Evolutionary conservation across 768 basidiomycete genomes (phyloP).

Genomic region (Suillus alpinus): DNA sequence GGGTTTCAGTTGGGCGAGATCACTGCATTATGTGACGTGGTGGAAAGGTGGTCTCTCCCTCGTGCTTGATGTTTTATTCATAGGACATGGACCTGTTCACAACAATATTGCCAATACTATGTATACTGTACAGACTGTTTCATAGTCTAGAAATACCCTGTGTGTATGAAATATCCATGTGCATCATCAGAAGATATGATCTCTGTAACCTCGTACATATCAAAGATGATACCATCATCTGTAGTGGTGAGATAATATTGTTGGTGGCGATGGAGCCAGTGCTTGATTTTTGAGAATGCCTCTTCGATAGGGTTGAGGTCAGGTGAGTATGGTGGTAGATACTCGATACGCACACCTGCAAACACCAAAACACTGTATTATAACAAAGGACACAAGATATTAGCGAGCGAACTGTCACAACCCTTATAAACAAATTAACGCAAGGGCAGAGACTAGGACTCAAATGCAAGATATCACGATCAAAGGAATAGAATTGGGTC

Average conservation of each 20-base stretch:
- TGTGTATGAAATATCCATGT: slow-evolving; percentile 30
- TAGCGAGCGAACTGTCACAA: slow-evolving; percentile 2
- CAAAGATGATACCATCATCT: slow-evolving; percentile 20
- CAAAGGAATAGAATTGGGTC: no score
- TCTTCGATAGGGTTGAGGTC: slow-evolving; percentile 40
- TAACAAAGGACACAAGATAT: background rate
- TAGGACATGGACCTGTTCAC: background rate
- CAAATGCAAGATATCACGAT: no score
- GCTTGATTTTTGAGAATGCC: slow-evolving; percentile 37
- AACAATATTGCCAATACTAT: background rate
- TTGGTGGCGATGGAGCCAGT: slow-evolving; percentile 21
- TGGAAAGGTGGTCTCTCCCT: background rate
- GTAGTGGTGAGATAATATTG: slow-evolving; percentile 2
- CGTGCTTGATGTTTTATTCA: background rate
- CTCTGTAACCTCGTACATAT: slow-evolving; percentile 26
- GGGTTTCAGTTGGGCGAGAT: background rate
- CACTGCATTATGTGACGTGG: background rate
- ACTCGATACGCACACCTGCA: slow-evolving; percentile 27
- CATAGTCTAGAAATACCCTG: slow-evolving; percentile 26
- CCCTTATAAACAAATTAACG: no score
- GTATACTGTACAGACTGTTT: background rate
- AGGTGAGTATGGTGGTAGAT: slow-evolving; percentile 37
- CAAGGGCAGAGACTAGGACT: no score
- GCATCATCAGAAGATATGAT: slow-evolving; percentile 28
- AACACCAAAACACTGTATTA: background rate